phyloP scores from a whole-genome alignment of 768 basidiomycete genomes.

The Termitomyces sp. region DNA sequence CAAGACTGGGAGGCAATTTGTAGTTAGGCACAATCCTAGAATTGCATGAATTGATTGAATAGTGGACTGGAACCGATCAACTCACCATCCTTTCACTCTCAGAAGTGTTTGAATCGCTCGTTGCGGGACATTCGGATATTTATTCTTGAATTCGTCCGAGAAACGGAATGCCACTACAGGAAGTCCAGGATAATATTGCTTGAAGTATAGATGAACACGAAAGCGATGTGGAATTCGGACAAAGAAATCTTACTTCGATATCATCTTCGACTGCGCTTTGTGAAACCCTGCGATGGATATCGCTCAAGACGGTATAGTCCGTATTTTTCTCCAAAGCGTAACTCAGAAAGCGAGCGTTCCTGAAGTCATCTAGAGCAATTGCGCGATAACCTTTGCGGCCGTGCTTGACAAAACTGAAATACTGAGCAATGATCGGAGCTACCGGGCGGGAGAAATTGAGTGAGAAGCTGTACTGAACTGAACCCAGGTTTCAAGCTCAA shows the following conservation, averaged over 20 bases:
- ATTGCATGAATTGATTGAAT: neutral
- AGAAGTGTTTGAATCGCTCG: conserved; percentile 54
- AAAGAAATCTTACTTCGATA: conserved; percentile 42
- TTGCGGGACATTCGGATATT: conserved; percentile 58
- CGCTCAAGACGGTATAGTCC: conserved; percentile 51
- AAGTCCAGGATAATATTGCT: conserved; percentile 54
- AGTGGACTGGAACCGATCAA: conserved; percentile 18
- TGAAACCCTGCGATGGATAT: conserved; percentile 41
- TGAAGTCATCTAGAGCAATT: conserved; percentile 48
- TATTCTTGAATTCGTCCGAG: conserved; percentile 51
- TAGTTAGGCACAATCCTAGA: too few species aligned
- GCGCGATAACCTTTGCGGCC: conserved; percentile 57
- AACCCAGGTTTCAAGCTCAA: conserved; percentile 61
- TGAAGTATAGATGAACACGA: neutral
- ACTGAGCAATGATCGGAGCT: too few species aligned
- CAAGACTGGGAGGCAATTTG: conserved; percentile 47
- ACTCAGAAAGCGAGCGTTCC: conserved; percentile 62
- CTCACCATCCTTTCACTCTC: conserved; percentile 42
- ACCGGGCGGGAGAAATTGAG: too few species aligned
- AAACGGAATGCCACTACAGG: conserved; percentile 69
- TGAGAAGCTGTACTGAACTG: conserved; percentile 73
- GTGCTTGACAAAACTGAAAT: too few species aligned
- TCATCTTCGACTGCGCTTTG: conserved; percentile 39
- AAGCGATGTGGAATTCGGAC: too few species aligned
- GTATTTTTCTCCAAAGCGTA: conserved; percentile 56